Evolutionary conservation across 495 filamentous ascomycete species (phyloP), one percentile per base, ranked within the genome.

Genomic region (Astrothelium macrocarpum): DNA sequence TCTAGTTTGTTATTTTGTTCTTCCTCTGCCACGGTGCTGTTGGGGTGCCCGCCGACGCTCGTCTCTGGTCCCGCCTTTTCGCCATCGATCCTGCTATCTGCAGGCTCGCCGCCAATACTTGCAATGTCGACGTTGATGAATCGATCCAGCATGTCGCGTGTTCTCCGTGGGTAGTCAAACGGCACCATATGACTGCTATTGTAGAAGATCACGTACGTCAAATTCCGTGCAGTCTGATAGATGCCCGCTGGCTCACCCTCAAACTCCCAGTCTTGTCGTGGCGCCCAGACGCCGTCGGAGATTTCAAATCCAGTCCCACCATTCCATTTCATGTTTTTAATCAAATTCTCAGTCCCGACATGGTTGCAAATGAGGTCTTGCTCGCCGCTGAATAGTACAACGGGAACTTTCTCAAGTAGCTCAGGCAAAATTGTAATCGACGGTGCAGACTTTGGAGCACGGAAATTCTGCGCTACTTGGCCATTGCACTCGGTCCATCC

Each of bases 151-250:
- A 98, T 98, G 72, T 97, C 94, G 56, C 94, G 85, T 10, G 86
- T 89, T 59, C 91, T 85, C 28, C 91, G 85, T 14, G 95, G 85
- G 67, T 87, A 88, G 73, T 98, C 93, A 72, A 91, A 97, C 5
- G 94, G 94, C 2, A 97, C 94, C 94, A 98, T 98, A 73, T 98
- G 94, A 60, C 87, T 91, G 32, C 90, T 84, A 75, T 97, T 96
- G 79, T 95, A 93, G 76, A 97, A 95, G 32, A 94, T 79, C 14
- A 97, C 85, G 73, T 98, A 98, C 5, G 94, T 98, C 58, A 98
- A 76, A 71, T 97, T 97, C 59, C 95, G 85, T 1, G 94, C 94
- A 73, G 89, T 82, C 77, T 98, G 94, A 77, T 94, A 97, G 71
- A 92, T 86, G 43, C 94, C 94, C 20, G 93, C 94, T 0, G 87